These are phyloP conservation scores for Alternaria sp. DNA, from an alignment of 2,329 filamentous ascomycete species.

Conservation along the genomic window DNA sequence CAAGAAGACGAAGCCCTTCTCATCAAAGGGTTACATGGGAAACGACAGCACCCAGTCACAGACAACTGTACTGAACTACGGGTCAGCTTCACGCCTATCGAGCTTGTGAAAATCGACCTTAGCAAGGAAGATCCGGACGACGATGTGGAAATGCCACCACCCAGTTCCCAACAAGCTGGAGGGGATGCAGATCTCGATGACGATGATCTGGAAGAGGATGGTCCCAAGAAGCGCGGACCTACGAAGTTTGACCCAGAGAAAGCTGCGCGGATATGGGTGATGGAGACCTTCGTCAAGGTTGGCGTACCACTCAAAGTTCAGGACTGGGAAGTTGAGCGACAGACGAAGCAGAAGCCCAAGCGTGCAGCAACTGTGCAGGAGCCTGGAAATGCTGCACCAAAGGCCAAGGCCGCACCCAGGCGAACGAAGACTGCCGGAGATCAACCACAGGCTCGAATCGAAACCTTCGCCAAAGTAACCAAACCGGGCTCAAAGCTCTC, in stretches of 20 bases:
- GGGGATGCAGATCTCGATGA: conserved; percentile 43
- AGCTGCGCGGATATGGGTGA: conserved; percentile 73
- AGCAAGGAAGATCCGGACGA: conserved; percentile 77
- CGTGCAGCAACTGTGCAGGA: conserved; percentile 33
- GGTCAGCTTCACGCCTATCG: conserved; percentile 77
- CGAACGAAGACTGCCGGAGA: conserved; percentile 31
- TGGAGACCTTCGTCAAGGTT: conserved; percentile 69
- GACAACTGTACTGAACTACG: conserved; percentile 81
- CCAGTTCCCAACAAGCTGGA: conserved; percentile 26
- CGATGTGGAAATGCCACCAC: conserved; percentile 57
- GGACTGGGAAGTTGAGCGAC: conserved; percentile 65
- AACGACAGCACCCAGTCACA: conserved; percentile 74
- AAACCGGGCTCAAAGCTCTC: conserved; percentile 42
- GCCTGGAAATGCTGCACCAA: conserved; percentile 29
- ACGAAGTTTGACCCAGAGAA: conserved; percentile 71
- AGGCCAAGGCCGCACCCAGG: conserved; percentile 30
- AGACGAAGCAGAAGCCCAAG: conserved; percentile 34
- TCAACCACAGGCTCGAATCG: conserved; percentile 35
- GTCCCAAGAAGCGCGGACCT: conserved; percentile 56
- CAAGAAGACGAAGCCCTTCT: conserved; percentile 62
- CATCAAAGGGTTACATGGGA: conserved; percentile 72
- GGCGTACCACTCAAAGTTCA: conserved; percentile 72
- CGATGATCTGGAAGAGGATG: conserved; percentile 48
- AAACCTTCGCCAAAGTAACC: conserved; percentile 47
- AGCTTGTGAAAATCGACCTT: conserved; percentile 81